These are phyloP conservation scores for Trichosanthes cucumerina DNA, from an alignment of 306 rosid species.

Conservation along the genomic window DNA sequence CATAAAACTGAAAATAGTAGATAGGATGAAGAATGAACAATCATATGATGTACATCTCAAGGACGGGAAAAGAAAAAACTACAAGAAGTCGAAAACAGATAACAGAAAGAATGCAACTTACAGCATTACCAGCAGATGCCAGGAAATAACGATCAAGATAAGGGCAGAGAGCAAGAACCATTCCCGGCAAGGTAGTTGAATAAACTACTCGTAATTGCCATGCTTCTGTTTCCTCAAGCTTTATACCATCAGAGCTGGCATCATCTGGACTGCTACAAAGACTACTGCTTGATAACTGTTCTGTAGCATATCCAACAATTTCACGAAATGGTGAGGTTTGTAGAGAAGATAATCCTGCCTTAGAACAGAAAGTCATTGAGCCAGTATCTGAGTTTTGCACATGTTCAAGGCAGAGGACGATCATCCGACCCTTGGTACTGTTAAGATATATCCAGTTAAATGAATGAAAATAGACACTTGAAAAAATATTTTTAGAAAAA, in stretches of 20 bases:
- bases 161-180: conserved; percentile 76
- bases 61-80: background rate
- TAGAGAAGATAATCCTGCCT: conserved; percentile 69
- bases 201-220: conserved; percentile 78
- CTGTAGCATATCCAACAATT: conserved; percentile 61
- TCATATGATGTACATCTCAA: background rate
- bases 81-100: conserved; percentile 6
- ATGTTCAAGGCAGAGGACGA: conserved; percentile 77
- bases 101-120: conserved; percentile 29
- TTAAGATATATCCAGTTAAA: conserved; percentile 31
- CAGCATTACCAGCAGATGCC: conserved; percentile 85
- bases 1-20: conserved; percentile 53
- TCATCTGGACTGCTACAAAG: conserved; percentile 84
- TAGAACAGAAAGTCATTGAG: conserved; percentile 70
- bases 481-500: background rate
- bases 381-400: conserved; percentile 89
- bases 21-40: background rate
- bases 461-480: background rate
- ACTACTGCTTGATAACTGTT: conserved; percentile 77
- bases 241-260: conserved; percentile 72
- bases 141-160: conserved; percentile 86
- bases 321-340: conserved; percentile 66
- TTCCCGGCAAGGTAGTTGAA: conserved; percentile 53
- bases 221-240: conserved; percentile 75
- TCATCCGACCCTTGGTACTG: conserved; percentile 86